phyloP scores from a whole-genome alignment of 768 basidiomycete genomes.

The Mycena haematopus region DNA sequence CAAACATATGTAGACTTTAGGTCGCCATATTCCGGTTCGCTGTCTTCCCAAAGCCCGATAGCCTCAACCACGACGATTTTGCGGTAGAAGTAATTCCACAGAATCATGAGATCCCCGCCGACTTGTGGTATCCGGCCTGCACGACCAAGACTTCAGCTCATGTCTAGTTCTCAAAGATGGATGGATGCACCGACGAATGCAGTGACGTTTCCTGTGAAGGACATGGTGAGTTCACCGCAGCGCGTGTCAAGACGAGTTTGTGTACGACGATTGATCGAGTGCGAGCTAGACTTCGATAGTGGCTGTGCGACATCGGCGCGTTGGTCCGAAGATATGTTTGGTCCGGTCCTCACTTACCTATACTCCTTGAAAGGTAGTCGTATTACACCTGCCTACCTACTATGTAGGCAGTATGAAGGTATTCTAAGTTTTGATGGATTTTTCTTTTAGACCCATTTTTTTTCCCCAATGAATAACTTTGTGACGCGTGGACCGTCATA shows the following conservation, averaged over 20 bases:
- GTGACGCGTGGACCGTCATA: no score
- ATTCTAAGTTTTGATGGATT: no score
- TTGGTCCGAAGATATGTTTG: no score
- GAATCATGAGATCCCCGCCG: background rate
- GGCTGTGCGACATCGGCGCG: no score
- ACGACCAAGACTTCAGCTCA: background rate
- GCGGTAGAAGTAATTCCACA: slow-evolving; percentile 11
- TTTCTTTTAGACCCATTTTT: no score
- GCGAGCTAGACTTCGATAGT: no score
- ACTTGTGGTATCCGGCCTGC: background rate
- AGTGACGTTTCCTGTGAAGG: slow-evolving; percentile 8
- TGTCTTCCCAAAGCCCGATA: background rate
- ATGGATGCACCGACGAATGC: slow-evolving; percentile 6
- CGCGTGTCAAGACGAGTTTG: background rate
- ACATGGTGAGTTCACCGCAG: slow-evolving; percentile 14
- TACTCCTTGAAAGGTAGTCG: no score
- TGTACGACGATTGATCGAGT: background rate
- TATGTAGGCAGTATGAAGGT: no score
- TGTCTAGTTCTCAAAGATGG: background rate
- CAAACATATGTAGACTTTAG: background rate
- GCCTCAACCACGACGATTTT: slow-evolving; percentile 4
- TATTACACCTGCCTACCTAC: no score
- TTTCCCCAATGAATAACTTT: no score
- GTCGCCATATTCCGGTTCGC: background rate
- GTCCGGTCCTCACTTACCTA: no score